Base-by-base conservation (phyloP, 495 filamentous ascomycete species). In the Penicillium soppii region DNA sequence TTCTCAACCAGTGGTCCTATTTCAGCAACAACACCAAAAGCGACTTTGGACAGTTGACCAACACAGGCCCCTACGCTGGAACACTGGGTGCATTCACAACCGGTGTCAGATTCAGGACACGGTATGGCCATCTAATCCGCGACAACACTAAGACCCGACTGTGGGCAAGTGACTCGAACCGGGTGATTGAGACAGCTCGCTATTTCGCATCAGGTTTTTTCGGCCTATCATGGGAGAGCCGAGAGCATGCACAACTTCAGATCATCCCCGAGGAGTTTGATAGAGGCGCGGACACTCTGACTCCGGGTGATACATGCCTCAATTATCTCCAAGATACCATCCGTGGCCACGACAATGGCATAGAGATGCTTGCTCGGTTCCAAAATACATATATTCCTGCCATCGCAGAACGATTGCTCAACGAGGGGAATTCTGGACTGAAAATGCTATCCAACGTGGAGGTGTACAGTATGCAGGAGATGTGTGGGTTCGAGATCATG, bases 391-490 rank as follows among this genome's bases (percentile, higher is more conserved):
- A 84, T 50, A 65, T 80, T 16, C 64, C 70, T 6, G 53, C 63
- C 23, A 78, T 83, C 37, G 57, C 70, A 13, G 47, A 71, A 6
- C 68, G 81, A 29, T 60, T 85, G 5, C 42, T 66, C 16, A 46
- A 77, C 22, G 50, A 69, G 40, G 29, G 40, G 1, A 83, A 82
- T 40, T 57, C 66, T 5, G 70, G 57, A 4, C 59, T 77, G 0
- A 58, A 52, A 1, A 29, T 48, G 19, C 61, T 78, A 21, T 68
- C 62, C 1, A 69, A 78, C 38, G 49, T 57, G 7, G 81, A 84
- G 45, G 56, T 85, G 23, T 84, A 75, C 57, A 73, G 71, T 48
- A 84, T 85, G 82, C 82, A 83, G 53, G 80, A 82, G 49, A 76
- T 82, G 68, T 84, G 82, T 52, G 82, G 80, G 12, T 85, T 82